Evolutionary conservation across 345 rosid species (phyloP).

Genomic region (Leavenworthia alabamica): DNA sequence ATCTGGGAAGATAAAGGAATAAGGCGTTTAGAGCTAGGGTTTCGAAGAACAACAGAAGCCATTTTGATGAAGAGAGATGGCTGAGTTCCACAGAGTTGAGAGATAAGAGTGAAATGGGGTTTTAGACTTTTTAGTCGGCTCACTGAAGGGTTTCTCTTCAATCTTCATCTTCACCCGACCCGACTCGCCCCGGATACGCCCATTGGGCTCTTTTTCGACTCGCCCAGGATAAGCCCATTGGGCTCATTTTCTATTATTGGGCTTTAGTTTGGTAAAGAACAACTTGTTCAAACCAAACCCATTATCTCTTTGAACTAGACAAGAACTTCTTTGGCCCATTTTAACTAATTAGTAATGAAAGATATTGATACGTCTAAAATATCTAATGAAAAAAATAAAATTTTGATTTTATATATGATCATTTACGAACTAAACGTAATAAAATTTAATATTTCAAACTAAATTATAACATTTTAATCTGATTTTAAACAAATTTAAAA

Average conservation of each 20-base stretch:
- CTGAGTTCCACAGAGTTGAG: background rate
- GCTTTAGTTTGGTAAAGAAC: background rate
- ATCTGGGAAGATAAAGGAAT: slow-evolving; percentile 35
- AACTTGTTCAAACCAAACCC: too few relatives aligned
- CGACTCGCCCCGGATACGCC: slow-evolving; percentile 16
- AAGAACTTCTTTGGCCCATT: too few relatives aligned
- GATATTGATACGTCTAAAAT: background rate
- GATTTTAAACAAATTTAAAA: too few relatives aligned
- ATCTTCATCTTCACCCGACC: slow-evolving; percentile 13
- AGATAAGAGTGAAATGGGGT: slow-evolving; percentile 12
- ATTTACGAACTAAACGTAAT: too few relatives aligned
- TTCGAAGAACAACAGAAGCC: slow-evolving; percentile 39
- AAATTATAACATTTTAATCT: too few relatives aligned
- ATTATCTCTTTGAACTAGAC: too few relatives aligned
- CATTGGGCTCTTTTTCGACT: background rate
- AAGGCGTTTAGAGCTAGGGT: slow-evolving; percentile 39
- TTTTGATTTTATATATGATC: too few relatives aligned
- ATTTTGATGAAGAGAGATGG: slow-evolving; percentile 16
- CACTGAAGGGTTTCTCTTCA: slow-evolving; percentile 26
- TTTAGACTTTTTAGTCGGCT: slow-evolving; percentile 27
- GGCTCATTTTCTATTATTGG: background rate
- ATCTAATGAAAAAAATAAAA: too few relatives aligned
- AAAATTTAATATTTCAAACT: too few relatives aligned
- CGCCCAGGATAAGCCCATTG: slow-evolving; percentile 18
- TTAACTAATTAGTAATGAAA: too few relatives aligned